A percentile compares a stretch with the other conserved stretches of the same genome.
Conservation (phyloP, 768 basidiomycete genomes). For the Leucocoprinus birnbaumii region DNA sequence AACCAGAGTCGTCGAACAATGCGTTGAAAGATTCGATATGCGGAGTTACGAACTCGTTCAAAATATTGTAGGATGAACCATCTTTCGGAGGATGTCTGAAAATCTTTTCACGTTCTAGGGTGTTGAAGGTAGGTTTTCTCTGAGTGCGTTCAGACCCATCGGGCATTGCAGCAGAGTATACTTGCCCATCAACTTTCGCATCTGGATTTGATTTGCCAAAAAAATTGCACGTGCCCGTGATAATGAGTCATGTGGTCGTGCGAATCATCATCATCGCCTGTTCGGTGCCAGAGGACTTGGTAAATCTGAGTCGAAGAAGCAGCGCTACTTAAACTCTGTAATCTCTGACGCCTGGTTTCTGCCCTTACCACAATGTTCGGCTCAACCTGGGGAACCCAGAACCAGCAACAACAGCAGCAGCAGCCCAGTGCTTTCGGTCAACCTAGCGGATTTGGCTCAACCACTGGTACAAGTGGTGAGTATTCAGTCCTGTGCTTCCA, state of each 20-base stretch:
- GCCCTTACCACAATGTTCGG: constrained; percentile 54
- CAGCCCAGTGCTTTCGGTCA: constrained; percentile 68
- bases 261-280: constrained; percentile 9
- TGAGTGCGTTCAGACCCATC: constrained; percentile 38
- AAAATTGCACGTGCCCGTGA: constrained; percentile 33
- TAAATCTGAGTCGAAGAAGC: constrained; percentile 10
- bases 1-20: constrained; percentile 89
- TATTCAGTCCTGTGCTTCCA: constrained; percentile 22
- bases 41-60: constrained; percentile 91
- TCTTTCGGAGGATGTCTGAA: constrained; percentile 75
- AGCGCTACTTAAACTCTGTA: background rate
- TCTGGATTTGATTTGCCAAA: constrained; percentile 9
- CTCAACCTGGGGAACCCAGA: constrained; percentile 69
- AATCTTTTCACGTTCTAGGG: constrained; percentile 71
- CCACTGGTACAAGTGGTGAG: constrained; percentile 34
- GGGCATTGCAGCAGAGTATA: constrained; percentile 40
- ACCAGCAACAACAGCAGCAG: constrained; percentile 57
- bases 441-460: constrained; percentile 59
- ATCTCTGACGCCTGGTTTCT: constrained; percentile 4
- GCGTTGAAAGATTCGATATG: constrained; percentile 97
- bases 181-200: background rate
- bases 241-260: constrained; percentile 18
- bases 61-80: constrained; percentile 68
- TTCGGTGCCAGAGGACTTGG: background rate
- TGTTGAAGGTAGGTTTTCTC: constrained; percentile 67